phyloP scores from a whole-genome alignment of 768 basidiomycete genomes.

The Auricularia auricula-judae region DNA sequence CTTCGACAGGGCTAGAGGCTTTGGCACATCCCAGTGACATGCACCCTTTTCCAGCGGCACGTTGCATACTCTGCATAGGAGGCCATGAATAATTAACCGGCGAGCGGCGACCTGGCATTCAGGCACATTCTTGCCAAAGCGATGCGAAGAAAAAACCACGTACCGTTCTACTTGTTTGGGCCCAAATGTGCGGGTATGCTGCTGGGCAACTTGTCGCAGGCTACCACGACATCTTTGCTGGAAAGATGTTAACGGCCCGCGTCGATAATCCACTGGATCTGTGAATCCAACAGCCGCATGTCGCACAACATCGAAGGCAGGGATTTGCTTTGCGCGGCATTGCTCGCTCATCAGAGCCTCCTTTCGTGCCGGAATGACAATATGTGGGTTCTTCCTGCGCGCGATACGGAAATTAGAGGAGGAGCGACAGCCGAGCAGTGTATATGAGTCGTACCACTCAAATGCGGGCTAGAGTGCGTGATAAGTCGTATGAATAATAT shows the following conservation, averaged over 20 bases:
- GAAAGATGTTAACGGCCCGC: constrained; percentile 32
- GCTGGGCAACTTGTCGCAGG: constrained; percentile 33
- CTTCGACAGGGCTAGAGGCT: constrained; percentile 4
- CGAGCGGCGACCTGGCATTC: background rate
- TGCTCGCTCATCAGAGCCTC: too few species aligned
- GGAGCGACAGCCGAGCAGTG: constrained; percentile 23
- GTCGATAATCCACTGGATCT: constrained; percentile 30
- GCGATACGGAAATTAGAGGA: too few species aligned
- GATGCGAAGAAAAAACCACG: constrained; percentile 10
- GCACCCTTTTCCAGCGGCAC: constrained; percentile 43
- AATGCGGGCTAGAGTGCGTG: constrained; percentile 39
- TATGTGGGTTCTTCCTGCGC: too few species aligned
- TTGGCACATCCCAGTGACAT: constrained; percentile 13
- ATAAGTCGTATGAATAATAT: background rate
- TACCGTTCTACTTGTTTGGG: constrained; percentile 41
- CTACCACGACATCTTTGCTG: constrained; percentile 29
- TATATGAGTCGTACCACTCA: constrained; percentile 46
- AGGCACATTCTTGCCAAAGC: background rate
- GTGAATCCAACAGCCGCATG: constrained; percentile 32
- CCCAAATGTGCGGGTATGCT: constrained; percentile 41
- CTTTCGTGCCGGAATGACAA: too few species aligned
- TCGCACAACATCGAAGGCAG: constrained; percentile 30
- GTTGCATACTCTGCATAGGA: constrained; percentile 31
- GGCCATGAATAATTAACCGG: background rate
- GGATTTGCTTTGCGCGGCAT: constrained; percentile 27